These are phyloP conservation scores for Shiraia bambusicola DNA, from an alignment of 2,329 filamentous ascomycete species.

Conservation along the genomic window DNA sequence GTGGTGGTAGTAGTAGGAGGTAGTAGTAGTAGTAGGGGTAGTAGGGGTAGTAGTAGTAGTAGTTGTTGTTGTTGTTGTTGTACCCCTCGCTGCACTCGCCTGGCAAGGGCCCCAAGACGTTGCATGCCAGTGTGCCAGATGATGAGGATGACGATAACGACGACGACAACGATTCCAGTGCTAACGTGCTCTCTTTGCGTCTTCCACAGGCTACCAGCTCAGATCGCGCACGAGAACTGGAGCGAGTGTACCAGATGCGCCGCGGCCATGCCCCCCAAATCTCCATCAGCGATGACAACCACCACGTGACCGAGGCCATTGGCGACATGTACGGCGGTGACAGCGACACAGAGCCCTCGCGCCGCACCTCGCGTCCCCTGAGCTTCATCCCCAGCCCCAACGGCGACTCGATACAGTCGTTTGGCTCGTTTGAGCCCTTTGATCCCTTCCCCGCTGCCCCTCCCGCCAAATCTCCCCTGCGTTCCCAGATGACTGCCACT, in stretches of 20 bases:
- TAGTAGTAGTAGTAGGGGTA: too few relatives aligned
- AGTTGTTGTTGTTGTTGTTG: too few relatives aligned
- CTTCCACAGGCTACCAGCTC: conserved; percentile 33
- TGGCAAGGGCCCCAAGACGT: too few relatives aligned
- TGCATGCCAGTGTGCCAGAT: not conserved
- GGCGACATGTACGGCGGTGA: conserved; percentile 86
- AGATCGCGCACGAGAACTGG: conserved; percentile 49
- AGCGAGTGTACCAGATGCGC: conserved; percentile 53
- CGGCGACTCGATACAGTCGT: conserved; percentile 49
- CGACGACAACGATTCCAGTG: conserved; percentile 3
- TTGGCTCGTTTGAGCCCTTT: conserved; percentile 28
- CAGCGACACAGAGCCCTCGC: conserved; percentile 58
- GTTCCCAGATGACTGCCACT: conserved; percentile 38
- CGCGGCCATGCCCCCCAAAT: conserved; percentile 62
- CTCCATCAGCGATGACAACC: conserved; percentile 81
- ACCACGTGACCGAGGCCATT: conserved; percentile 93
- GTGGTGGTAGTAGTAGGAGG: too few relatives aligned
- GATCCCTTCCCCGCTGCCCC: conserved; percentile 41
- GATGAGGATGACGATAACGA: not conserved
- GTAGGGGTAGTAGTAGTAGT: not conserved
- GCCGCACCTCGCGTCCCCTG: conserved; percentile 65
- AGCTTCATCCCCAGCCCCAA: conserved; percentile 69
- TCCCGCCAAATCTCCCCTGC: conserved; percentile 46
- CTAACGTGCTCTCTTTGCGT: conserved; percentile 29
- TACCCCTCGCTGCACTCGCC: too few relatives aligned